Percentiles rank a stretch among this genome's conserved stretches.
Conservation (phyloP, 805 yeast genomes). For the Candida sakaeoensis region DNA sequence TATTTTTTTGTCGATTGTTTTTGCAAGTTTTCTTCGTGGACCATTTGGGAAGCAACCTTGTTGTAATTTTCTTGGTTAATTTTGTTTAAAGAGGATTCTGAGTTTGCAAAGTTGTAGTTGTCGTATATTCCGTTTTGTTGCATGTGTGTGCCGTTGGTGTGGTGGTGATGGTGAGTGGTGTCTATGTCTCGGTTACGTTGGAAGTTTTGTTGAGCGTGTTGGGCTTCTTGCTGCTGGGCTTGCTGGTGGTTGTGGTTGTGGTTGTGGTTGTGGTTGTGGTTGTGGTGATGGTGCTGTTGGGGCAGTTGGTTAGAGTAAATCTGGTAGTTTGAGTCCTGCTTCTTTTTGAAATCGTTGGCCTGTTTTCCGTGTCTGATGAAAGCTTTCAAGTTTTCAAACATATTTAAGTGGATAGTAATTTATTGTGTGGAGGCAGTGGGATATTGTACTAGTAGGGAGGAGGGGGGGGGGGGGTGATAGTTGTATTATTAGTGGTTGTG, state of each 20-base stretch:
- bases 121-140: conserved; percentile 4
- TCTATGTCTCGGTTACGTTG: too few species aligned
- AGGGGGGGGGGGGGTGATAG: neutral
- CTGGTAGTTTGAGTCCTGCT: conserved; percentile 3
- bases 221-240: neutral
- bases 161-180: too few species aligned
- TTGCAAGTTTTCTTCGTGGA: conserved; percentile 31
- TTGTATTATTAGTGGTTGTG: too few species aligned
- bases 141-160: neutral
- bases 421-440: neutral
- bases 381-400: conserved; percentile 51
- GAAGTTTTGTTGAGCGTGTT: neutral
- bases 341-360: conserved; percentile 37
- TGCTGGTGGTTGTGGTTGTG: neutral
- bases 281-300: neutral
- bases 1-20: conserved; percentile 22
- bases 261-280: conserved; percentile 3
- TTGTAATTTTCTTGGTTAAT: conserved; percentile 14
- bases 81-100: conserved; percentile 5
- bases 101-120: neutral
- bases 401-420: conserved; percentile 7
- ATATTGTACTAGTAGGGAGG: neutral
- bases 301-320: neutral
- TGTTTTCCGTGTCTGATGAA: conserved; percentile 64
- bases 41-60: conserved; percentile 30